A percentile compares a stretch with the other conserved stretches of the same genome.
Conservation (phyloP, 1,139 yeast species). For the Kodamaea fungicola region DNA sequence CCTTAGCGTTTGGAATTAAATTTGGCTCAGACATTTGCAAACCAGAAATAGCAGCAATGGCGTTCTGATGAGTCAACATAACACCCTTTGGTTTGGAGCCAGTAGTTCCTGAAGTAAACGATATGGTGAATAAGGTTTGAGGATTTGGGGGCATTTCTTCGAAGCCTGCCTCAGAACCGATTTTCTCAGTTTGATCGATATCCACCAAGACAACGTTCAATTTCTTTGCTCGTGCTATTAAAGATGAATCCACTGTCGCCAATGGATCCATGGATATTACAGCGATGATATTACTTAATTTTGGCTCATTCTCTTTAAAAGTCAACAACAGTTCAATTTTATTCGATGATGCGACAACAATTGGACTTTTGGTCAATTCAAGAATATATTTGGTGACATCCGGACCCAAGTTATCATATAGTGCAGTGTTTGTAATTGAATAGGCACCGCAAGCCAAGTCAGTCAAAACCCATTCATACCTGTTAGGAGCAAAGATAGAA, state of each 20-base stretch:
- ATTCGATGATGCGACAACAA: conserved; percentile 30
- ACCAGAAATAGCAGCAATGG: conserved; percentile 25
- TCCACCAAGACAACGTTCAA: conserved; percentile 13
- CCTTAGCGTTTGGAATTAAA: conserved; percentile 10
- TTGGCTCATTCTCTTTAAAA: conserved; percentile 25
- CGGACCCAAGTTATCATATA: conserved; percentile 40
- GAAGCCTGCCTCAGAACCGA: conserved; percentile 12
- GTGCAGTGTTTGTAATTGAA: conserved; percentile 36
- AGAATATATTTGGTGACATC: conserved; percentile 33
- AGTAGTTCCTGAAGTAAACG: conserved; percentile 44
- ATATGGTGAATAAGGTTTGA: conserved; percentile 33
- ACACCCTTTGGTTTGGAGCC: conserved; percentile 43
- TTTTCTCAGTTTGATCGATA: conserved; percentile 14
- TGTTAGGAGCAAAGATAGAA: conserved; percentile 32
- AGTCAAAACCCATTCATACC: conserved; percentile 37
- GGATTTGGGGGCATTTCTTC: conserved; percentile 25
- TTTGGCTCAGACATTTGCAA: conserved; percentile 14
- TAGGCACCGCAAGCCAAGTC: conserved; percentile 36
- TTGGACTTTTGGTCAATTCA: conserved; percentile 33
- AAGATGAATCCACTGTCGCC: conserved; percentile 1
- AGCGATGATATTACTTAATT: conserved; percentile 23
- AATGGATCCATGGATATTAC: conserved; percentile 36
- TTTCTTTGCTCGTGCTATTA: conserved; percentile 9
- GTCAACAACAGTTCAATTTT: conserved; percentile 25
- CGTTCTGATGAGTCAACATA: conserved; percentile 28